These are phyloP conservation scores for Eragrostis nindensis DNA, from an alignment of 176 grass and related monocot species.

Conservation along the genomic window DNA sequence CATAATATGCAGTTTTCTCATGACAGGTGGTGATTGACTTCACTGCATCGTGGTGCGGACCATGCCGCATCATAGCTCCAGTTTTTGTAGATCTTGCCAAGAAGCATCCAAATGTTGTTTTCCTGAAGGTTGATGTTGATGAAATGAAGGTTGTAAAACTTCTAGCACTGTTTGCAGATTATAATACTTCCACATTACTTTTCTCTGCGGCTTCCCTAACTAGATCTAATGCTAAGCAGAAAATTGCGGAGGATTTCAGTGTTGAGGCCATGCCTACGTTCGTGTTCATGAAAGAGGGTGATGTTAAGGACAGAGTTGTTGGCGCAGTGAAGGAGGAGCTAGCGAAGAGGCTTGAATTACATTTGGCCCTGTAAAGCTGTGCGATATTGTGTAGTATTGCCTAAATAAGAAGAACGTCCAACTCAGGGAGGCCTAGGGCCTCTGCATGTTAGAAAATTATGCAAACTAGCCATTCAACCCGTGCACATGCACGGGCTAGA, in stretches of 20 bases:
- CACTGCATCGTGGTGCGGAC: conserved; percentile 63
- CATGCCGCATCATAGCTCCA: conserved; percentile 62
- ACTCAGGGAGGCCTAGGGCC: conserved; percentile 12
- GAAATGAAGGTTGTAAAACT: conserved; percentile 58
- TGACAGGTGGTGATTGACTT: conserved; percentile 73
- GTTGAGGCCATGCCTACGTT: conserved; percentile 71
- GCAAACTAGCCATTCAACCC: no score
- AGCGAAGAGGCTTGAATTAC: conserved; percentile 44
- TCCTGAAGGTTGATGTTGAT: conserved; percentile 77
- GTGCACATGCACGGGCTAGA: no score
- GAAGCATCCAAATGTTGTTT: conserved; percentile 55
- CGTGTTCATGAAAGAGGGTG: conserved; percentile 66
- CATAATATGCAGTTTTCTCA: conserved; percentile 2
- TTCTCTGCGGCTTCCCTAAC: conserved; percentile 6
- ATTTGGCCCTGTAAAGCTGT: conserved; percentile 24
- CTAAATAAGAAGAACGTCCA: conserved; percentile 45
- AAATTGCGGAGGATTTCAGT: conserved; percentile 58
- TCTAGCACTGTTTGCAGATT: background rate
- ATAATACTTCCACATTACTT: background rate
- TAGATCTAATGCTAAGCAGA: conserved; percentile 23
- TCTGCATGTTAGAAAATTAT: no score
- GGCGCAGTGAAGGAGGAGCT: conserved; percentile 54
- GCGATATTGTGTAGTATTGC: conserved; percentile 7
- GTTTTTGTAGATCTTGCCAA: conserved; percentile 56
- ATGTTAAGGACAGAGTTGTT: conserved; percentile 57